Percentiles rank a stretch among this genome's conserved stretches.
phyloP scores from a whole-genome alignment of 2,329 filamentous ascomycete genomes.

The Sarocladium kiliense region DNA sequence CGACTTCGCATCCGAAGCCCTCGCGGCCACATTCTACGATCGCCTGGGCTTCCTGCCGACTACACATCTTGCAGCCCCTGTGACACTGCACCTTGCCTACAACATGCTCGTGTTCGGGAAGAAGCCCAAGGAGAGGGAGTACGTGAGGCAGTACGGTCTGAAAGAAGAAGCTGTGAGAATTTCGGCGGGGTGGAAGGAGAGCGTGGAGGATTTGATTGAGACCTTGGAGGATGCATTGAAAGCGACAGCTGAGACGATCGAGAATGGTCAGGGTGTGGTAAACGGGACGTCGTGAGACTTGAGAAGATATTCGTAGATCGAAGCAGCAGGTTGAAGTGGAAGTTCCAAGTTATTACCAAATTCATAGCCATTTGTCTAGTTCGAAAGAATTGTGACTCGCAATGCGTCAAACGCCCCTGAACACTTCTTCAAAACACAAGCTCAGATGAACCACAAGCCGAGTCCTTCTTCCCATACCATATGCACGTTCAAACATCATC shows the following conservation, averaged over 20 bases:
- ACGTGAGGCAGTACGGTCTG: slow-evolving; percentile 33
- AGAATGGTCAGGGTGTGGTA: background rate
- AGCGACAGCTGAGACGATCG: slow-evolving; percentile 17
- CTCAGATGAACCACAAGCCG: background rate
- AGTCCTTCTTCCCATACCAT: background rate
- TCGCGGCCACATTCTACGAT: slow-evolving; percentile 44
- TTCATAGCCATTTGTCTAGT: background rate
- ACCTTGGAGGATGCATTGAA: slow-evolving; percentile 29
- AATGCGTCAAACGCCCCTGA: background rate
- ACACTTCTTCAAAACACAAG: background rate
- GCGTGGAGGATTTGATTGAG: slow-evolving; percentile 33
- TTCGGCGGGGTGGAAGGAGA: slow-evolving; percentile 40
- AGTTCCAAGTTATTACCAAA: background rate
- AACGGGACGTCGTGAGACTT: too few relatives aligned
- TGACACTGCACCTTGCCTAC: slow-evolving; percentile 44
- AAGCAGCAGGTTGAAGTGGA: too few relatives aligned
- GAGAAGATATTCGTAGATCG: too few relatives aligned
- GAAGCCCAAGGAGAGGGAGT: slow-evolving; percentile 28
- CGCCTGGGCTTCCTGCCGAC: slow-evolving; percentile 42
- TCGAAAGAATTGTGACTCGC: background rate
- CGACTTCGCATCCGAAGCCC: slow-evolving; percentile 38
- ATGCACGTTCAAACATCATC: slow-evolving; percentile 9
- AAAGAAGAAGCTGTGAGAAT: slow-evolving; percentile 38
- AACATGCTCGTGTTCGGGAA: slow-evolving; percentile 38
- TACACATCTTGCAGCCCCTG: slow-evolving; percentile 48